Evolutionary conservation across 2,329 filamentous ascomycete species (phyloP), one percentile per base, ranked within the genome.

Genomic region (Aspergillus ustus): DNA sequence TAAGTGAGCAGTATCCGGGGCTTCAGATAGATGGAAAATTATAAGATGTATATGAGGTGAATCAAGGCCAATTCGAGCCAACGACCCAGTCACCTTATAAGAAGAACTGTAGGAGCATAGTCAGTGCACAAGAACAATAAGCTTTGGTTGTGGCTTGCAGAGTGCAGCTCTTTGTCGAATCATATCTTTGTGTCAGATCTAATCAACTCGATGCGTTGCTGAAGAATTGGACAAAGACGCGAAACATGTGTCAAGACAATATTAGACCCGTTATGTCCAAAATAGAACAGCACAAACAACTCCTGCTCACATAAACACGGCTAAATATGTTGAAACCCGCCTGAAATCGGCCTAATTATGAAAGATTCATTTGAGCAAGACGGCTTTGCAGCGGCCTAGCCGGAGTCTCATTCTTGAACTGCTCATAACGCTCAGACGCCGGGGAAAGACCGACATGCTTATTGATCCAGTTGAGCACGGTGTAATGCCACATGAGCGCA

Each of bases 401-500:
- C 25, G 25, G 25, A 31, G 19, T 53, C 37, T 52, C 19, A 20
- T 49, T 60, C 5, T 63, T 44, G 51, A 63, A 63, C 37, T 61
- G 55, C 4, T 57, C 46, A 31, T 74, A 69, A 43, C 77, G 70
- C 9, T 75, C 73, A 4, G 73, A 72, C 54, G 81, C 78, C n/a
- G 78, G 73, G 25, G 81, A 77, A 60, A 87, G 68, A 1, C 85
- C 86, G 2, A 81, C 82, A 71, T 85, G 82, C 64, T 81, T 81
- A 71, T 88, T 88, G 67, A 90, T 87, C 87, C 91, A 97, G 59
- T 87, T 87, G 31, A 97, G 73, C 17, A 98, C 93, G 61, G 92
- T 91, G 59, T 85, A 85, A 72, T 98, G 93, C 95, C 95, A 98
- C 20, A 96, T 84, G 19, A 97, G 80, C 3, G 89, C 91, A 75